Evolutionary conservation across 495 filamentous ascomycete genomes (phyloP).

Genomic region (Neurospora sp.): DNA sequence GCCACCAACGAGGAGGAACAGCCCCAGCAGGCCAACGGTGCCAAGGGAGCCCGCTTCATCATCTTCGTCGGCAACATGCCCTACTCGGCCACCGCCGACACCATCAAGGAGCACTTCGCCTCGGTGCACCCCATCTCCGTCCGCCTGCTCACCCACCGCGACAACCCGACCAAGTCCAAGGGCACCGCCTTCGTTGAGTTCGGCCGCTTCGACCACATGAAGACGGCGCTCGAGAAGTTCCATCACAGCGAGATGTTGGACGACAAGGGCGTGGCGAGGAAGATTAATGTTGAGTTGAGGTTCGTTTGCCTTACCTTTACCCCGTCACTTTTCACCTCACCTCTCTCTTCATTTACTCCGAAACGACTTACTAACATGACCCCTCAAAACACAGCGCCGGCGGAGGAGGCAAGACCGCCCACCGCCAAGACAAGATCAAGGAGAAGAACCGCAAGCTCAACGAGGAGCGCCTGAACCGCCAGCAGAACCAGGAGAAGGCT

Average conservation of each 20-base stretch:
- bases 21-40: slow-evolving; percentile 3
- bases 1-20: slow-evolving; percentile 8
- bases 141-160: slow-evolving; percentile 65
- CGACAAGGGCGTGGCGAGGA: slow-evolving; percentile 43
- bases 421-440: slow-evolving; percentile 63
- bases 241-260: slow-evolving; percentile 81
- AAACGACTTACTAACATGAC: neutral
- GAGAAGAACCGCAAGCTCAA: slow-evolving; percentile 73
- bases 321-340: neutral
- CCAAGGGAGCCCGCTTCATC: slow-evolving; percentile 60
- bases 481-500: slow-evolving; percentile 42
- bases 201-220: slow-evolving; percentile 79
- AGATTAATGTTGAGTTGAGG: slow-evolving; percentile 92
- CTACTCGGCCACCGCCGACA: slow-evolving; percentile 60
- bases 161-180: slow-evolving; percentile 58
- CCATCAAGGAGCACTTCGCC: slow-evolving; percentile 65
- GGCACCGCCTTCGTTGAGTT: slow-evolving; percentile 95
- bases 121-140: slow-evolving; percentile 61
- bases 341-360: neutral
- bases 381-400: slow-evolving; percentile 43
- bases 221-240: slow-evolving; percentile 79
- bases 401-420: slow-evolving; percentile 69
- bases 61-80: slow-evolving; percentile 90
- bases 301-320: slow-evolving; percentile 29
- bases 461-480: slow-evolving; percentile 57